Percentiles rank a stretch among this genome's conserved stretches.
Conservation (phyloP, 345 rosid species). For the Eucalyptus sp. region DNA sequence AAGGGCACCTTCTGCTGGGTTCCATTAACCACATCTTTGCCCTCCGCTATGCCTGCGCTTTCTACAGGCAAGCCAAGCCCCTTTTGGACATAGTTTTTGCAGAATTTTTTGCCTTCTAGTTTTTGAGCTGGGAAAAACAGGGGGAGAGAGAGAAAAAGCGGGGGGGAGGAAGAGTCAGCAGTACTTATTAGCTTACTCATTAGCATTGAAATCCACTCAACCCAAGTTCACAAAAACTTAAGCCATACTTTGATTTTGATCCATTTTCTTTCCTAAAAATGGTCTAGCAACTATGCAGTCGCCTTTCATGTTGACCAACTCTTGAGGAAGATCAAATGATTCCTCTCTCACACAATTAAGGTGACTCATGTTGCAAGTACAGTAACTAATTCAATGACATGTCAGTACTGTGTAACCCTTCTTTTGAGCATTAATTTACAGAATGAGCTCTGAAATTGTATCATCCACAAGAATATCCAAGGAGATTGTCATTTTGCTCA, state of each 20-base stretch:
- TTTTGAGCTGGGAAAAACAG: constrained; percentile 18
- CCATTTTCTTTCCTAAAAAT: not conserved
- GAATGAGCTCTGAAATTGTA: not conserved
- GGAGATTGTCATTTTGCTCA: not conserved
- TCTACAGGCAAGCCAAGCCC: constrained; percentile 36
- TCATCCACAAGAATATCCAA: not conserved
- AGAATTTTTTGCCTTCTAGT: constrained; percentile 26
- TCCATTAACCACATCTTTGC: not conserved
- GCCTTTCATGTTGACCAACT: not conserved
- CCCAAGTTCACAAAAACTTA: not conserved
- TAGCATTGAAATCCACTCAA: not conserved
- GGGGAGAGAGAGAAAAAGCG: not conserved
- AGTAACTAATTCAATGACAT: not conserved
- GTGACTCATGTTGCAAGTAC: not conserved
- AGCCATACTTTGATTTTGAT: not conserved
- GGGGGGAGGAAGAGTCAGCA: not conserved
- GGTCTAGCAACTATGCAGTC: not conserved
- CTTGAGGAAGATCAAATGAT: not conserved
- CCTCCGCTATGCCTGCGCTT: not conserved
- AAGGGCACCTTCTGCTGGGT: constrained; percentile 14
- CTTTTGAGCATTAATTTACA: not conserved
- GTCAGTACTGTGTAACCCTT: not conserved
- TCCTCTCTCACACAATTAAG: not conserved
- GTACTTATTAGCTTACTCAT: not conserved
- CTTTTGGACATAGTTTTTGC: constrained; percentile 35